Conservation (phyloP, 2,329 filamentous ascomycete species). For the Pseudocercospora fuligena region DNA sequence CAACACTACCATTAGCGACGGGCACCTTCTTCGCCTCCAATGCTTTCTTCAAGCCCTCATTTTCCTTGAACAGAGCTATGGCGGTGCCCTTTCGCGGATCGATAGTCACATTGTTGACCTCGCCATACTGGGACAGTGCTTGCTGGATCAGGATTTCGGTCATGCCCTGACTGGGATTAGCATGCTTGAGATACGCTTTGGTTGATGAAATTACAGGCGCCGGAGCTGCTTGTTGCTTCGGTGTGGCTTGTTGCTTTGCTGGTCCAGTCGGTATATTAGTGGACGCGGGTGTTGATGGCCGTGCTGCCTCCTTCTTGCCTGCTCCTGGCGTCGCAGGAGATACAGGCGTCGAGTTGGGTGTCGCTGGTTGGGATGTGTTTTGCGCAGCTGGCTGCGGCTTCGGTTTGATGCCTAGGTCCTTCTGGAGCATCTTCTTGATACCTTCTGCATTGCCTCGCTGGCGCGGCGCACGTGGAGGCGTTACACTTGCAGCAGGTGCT, state of each 20-base stretch:
- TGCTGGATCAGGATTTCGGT: constrained; percentile 79
- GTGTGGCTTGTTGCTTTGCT: constrained; percentile 37
- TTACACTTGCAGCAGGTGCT: constrained; percentile 43
- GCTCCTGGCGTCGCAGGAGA: constrained; percentile 16
- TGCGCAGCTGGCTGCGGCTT: constrained; percentile 32
- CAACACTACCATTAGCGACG: constrained; percentile 83
- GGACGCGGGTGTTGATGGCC: constrained; percentile 24
- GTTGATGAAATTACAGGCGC: constrained; percentile 43
- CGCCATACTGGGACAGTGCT: constrained; percentile 74
- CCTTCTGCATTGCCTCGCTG: constrained; percentile 40
- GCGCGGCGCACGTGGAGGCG: constrained; percentile 30
- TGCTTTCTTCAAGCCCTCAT: constrained; percentile 74
- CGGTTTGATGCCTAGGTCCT: constrained; percentile 63
- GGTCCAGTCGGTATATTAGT: constrained; percentile 21
- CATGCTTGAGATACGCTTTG: constrained; percentile 62
- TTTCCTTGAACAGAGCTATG: constrained; percentile 84
- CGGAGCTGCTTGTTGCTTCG: constrained; percentile 34
- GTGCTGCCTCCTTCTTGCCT: constrained; percentile 41
- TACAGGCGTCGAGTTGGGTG: constrained; percentile 19
- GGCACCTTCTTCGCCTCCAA: constrained; percentile 79
- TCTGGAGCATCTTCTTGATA: constrained; percentile 61
- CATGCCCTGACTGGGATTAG: constrained; percentile 86
- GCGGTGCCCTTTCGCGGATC: constrained; percentile 95
- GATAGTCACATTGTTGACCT: constrained; percentile 81
- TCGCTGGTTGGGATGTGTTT: constrained; percentile 18